Percentiles rank a stretch among this genome's conserved stretches.
phyloP scores from a whole-genome alignment of 176 grass and related monocot species.

The Stipa capillata region DNA sequence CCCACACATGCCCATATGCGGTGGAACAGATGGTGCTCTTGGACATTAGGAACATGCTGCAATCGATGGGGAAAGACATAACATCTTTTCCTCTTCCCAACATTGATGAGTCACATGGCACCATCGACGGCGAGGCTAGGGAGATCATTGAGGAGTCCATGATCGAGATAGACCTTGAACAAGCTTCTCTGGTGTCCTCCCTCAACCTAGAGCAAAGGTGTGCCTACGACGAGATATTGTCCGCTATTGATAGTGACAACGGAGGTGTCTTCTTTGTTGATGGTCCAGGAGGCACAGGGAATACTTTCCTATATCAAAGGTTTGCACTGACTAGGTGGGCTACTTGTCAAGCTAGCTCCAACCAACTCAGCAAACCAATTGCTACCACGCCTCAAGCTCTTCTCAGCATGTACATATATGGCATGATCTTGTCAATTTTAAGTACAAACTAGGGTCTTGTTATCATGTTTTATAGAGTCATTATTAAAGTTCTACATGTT shows the following conservation, averaged over 20 bases:
- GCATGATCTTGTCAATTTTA: conserved; percentile 4
- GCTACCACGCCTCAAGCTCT: conserved; percentile 69
- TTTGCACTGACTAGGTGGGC: conserved; percentile 74
- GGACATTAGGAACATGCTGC: background rate
- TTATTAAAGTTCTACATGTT: conserved; percentile 22
- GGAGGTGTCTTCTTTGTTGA: no score
- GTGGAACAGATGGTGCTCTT: background rate
- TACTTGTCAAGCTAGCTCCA: conserved; percentile 28
- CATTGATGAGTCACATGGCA: background rate
- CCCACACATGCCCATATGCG: background rate
- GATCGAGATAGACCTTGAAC: background rate
- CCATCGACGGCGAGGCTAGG: rapidly evolving
- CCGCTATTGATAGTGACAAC: no score
- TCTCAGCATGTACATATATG: conserved; percentile 59
- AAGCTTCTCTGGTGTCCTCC: background rate
- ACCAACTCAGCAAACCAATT: conserved; percentile 55
- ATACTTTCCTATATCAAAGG: no score
- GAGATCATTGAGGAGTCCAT: background rate
- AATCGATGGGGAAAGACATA: background rate
- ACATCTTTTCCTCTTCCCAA: background rate
- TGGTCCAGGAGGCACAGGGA: no score
- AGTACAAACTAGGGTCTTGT: background rate
- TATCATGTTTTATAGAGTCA: background rate
- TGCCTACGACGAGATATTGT: no score
- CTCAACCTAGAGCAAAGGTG: no score